Evolutionary conservation across 148 eudicot genomes (phyloP).

Genomic region (Diospyros kaki): DNA sequence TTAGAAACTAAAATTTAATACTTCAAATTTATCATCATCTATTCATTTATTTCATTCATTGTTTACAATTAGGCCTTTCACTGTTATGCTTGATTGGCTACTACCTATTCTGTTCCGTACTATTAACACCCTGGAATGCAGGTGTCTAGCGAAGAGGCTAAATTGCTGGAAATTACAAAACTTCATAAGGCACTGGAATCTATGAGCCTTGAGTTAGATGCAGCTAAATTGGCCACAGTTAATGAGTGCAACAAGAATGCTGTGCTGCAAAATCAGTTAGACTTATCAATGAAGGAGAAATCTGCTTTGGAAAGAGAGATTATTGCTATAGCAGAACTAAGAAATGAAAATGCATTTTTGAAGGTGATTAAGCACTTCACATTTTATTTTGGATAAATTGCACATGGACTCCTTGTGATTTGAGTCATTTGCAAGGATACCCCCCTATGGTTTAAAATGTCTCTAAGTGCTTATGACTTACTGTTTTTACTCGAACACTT

Average conservation of each 20-base stretch:
- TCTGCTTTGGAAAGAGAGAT: slow-evolving; percentile 59
- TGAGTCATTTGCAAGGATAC: too few relatives aligned
- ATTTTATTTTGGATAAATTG: background rate
- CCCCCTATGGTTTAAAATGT: too few relatives aligned
- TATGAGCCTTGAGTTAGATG: slow-evolving; percentile 61
- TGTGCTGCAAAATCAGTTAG: slow-evolving; percentile 58
- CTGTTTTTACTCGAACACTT: too few relatives aligned
- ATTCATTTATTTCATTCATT: background rate
- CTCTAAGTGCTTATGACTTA: too few relatives aligned
- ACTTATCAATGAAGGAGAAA: slow-evolving; percentile 60
- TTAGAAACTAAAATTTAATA: too few relatives aligned
- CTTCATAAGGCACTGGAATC: slow-evolving; percentile 64
- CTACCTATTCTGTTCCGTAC: background rate
- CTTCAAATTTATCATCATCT: background rate
- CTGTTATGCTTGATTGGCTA: background rate
- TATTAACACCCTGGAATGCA: slow-evolving; percentile 27
- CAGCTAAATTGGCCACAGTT: slow-evolving; percentile 68
- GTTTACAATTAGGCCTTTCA: background rate
- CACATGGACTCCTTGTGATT: too few relatives aligned
- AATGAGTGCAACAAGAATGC: slow-evolving; percentile 63
- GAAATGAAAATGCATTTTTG: slow-evolving; percentile 57
- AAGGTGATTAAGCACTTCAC: slow-evolving; percentile 39
- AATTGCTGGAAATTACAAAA: slow-evolving; percentile 62
- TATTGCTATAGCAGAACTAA: slow-evolving; percentile 44
- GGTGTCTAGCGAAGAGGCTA: slow-evolving; percentile 84